Evolutionary conservation across 768 basidiomycete genomes (phyloP).

Genomic region (Psilocybe azurescens): DNA sequence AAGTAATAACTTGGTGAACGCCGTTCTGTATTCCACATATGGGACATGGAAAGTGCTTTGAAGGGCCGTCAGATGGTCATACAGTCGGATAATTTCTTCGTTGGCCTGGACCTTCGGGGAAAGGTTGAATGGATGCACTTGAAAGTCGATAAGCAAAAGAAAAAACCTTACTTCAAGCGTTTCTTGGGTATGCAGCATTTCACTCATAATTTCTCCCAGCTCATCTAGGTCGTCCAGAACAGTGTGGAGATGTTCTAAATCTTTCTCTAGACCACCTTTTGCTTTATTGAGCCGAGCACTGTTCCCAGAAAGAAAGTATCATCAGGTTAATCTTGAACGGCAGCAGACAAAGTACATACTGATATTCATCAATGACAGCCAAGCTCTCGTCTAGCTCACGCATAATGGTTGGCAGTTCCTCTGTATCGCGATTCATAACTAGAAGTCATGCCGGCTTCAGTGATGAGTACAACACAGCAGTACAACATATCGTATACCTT

Average conservation of each 20-base stretch:
- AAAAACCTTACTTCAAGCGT: constrained; percentile 58
- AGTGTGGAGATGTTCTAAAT: constrained; percentile 52
- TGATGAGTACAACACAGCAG: neutral
- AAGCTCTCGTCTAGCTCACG: constrained; percentile 69
- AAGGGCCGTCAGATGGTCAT: constrained; percentile 65
- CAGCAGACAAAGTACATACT: constrained; percentile 47
- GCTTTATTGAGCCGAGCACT: constrained; percentile 58
- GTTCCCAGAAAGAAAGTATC: neutral
- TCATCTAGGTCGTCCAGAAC: constrained; percentile 74
- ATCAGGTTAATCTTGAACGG: constrained; percentile 2
- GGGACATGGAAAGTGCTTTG: constrained; percentile 63
- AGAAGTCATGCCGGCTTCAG: neutral
- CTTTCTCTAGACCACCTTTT: constrained; percentile 48
- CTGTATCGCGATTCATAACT: constrained; percentile 86
- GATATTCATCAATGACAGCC: constrained; percentile 53
- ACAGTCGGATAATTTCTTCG: constrained; percentile 58
- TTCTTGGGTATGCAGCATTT: constrained; percentile 76
- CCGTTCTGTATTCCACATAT: constrained; percentile 71
- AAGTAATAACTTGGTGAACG: constrained; percentile 74
- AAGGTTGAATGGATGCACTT: constrained; percentile 5
- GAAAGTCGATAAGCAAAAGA: neutral
- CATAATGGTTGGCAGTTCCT: constrained; percentile 79
- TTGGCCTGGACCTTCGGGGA: constrained; percentile 51
- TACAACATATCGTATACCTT: constrained; percentile 46
- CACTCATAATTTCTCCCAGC: constrained; percentile 78